Evolutionary conservation across 2,329 filamentous ascomycete genomes (phyloP).

Genomic region (Monosporascus sp.): DNA sequence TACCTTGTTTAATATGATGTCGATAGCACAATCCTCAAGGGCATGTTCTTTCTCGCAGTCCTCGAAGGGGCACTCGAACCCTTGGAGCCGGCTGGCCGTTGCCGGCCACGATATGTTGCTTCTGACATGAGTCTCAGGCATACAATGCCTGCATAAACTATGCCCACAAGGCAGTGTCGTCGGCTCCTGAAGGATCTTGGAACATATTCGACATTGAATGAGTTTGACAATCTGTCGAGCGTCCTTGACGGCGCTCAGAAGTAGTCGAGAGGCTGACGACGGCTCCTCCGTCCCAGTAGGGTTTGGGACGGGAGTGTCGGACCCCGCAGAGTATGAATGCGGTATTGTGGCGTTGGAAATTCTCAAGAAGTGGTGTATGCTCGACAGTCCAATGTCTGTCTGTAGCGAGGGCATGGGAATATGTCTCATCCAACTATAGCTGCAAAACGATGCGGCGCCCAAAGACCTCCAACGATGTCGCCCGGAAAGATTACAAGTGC

Average conservation of each 20-base stretch:
- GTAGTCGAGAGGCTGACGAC: constrained; percentile 13
- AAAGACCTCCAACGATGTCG: background rate
- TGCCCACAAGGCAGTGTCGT: constrained; percentile 78
- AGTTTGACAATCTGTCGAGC: constrained; percentile 64
- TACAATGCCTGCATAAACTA: constrained; percentile 68
- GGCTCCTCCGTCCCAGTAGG: constrained; percentile 14
- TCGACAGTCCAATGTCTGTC: constrained; percentile 11
- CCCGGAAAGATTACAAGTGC: background rate
- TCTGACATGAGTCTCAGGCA: constrained; percentile 62
- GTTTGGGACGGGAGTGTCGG: constrained; percentile 10
- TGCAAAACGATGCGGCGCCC: background rate
- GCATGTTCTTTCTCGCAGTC: constrained; percentile 69
- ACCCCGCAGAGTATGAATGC: constrained; percentile 11
- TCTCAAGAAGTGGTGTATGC: constrained; percentile 13
- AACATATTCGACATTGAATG: constrained; percentile 74
- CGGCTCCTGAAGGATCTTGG: constrained; percentile 60
- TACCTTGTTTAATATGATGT: constrained; percentile 73
- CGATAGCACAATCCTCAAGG: constrained; percentile 67
- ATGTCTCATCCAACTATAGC: background rate
- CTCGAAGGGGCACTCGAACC: constrained; percentile 68
- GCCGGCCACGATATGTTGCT: constrained; percentile 74
- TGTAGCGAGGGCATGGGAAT: constrained; percentile 25
- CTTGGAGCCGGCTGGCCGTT: constrained; percentile 58
- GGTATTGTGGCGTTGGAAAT: constrained; percentile 13
- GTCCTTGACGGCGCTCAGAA: constrained; percentile 46